Evolutionary conservation across 129 eudicot genomes (phyloP).

Genomic region (Silybum marianum): DNA sequence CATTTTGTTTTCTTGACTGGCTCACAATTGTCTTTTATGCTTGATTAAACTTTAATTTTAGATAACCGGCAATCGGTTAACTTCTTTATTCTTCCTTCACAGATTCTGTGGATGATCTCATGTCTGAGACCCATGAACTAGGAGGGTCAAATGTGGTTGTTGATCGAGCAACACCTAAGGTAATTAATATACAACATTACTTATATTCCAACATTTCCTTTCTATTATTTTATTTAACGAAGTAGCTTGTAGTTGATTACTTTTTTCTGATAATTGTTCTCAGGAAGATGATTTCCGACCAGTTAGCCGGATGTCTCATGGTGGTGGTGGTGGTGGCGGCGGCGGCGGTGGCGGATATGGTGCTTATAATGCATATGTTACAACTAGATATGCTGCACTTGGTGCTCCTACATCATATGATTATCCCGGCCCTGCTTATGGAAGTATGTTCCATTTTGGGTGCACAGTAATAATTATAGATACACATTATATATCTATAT

Average conservation of each 20-base stretch:
- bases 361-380: constrained; percentile 92
- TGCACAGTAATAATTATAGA: neutral
- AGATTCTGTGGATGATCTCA: constrained; percentile 94
- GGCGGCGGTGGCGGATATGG: constrained; percentile 72
- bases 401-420: constrained; percentile 98
- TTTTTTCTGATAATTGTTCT: constrained; percentile 11
- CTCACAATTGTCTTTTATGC: constrained; percentile 2
- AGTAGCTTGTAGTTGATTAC: neutral
- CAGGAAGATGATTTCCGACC: constrained; percentile 93
- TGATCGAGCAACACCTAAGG: constrained; percentile 99
- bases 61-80: neutral
- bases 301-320: constrained; percentile 52
- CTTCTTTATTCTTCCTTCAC: constrained; percentile 24
- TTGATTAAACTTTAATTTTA: neutral
- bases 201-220: constrained; percentile 8
- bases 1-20: neutral
- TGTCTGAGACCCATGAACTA: constrained; percentile 93
- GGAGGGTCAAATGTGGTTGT: constrained; percentile 93
- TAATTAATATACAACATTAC: constrained; percentile 29
- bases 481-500: no score
- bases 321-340: constrained; percentile 34
- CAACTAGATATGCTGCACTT: constrained; percentile 92
- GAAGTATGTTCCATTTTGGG: constrained; percentile 60
- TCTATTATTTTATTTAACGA: neutral
- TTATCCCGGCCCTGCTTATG: constrained; percentile 69